phyloP scores from a whole-genome alignment of 139 green algal species.

The Haematococcus lacustris region DNA sequence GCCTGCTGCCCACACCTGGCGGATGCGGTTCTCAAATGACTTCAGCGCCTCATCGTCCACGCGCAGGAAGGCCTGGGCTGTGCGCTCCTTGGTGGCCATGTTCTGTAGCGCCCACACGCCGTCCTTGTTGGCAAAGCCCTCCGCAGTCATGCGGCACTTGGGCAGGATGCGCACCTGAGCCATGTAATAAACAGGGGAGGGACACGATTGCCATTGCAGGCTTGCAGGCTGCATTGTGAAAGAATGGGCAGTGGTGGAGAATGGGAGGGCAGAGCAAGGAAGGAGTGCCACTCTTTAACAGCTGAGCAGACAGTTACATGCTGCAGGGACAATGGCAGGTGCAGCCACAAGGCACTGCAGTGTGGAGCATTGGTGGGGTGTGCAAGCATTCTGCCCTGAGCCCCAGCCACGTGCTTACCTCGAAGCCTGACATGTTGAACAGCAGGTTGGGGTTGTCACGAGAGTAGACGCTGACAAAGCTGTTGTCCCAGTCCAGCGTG shows the following conservation, averaged over 20 bases:
- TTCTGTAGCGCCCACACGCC: conserved; percentile 98
- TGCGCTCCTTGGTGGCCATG: conserved; percentile 94
- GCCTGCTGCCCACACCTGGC: no score
- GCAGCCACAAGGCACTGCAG: no score
- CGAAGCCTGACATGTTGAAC: conserved; percentile 97
- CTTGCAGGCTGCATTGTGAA: no score
- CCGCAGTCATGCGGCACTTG: conserved; percentile 82
- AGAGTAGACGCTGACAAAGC: conserved; percentile 92
- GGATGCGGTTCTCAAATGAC: conserved; percentile 81
- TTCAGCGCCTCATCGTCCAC: conserved; percentile 98
- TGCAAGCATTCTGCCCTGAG: no score
- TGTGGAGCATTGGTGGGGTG: no score
- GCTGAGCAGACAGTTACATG: no score
- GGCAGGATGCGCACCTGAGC: conserved; percentile 89
- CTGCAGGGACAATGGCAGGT: no score
- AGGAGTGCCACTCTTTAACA: no score
- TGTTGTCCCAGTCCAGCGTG: conserved; percentile 96
- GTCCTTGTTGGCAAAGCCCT: conserved; percentile 90
- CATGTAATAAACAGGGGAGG: no score
- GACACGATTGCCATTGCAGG: no score
- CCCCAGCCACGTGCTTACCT: conserved; percentile 61
- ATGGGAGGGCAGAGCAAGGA: no score
- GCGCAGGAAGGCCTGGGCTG: conserved; percentile 87
- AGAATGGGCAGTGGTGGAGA: no score
- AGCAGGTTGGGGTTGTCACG: conserved; percentile 99